Base-by-base conservation (phyloP, 2,329 filamentous ascomycete genomes). In the Fusarium sororula region DNA sequence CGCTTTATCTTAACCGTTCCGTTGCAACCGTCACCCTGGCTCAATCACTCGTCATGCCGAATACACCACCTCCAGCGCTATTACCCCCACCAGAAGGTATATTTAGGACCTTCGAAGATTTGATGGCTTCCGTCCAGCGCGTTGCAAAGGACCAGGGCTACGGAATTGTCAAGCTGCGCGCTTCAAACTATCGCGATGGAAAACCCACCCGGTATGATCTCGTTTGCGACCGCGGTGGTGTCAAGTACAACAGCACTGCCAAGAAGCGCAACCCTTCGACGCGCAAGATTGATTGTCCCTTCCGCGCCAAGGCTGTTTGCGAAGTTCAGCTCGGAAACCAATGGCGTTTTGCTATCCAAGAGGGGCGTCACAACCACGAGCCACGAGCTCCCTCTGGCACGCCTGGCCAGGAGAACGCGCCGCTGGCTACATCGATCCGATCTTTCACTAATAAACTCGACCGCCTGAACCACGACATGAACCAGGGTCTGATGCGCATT, bases 181-280 rank as follows among this genome's bases (percentile, higher is more conserved):
- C 89, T 10, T 90, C 88, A 76, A 91, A 91, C 81, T 91, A 91
- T 74, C 88, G 89, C 50, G 89, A 91, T 61, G 87, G 88, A 68
- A 90, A 90, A 75, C 88, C 89, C 2, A 90, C 89, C 26, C 87
- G 89, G 22, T 91, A 90, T 80, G 89, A 91, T 72, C 83, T 91
- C 17, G 89, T 91, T 39, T 91, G 89, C 81, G 89, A 91, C 73
- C 88, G 89, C 45, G 89, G 89, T 61, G 89, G 89, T 68, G 89
- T 91, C 78, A 91, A 90, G 81, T 91, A 91, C 81, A 90, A 84
- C 82, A 90, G 89, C 81, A 91, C 89, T 4, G 89, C 89, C 13
- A 90, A 90, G 84, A 91, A 90, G 83, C 87, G 89, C 64, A 90
- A 90, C 75, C 89, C 89, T 3, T 90, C 88, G 61, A 91, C 89